Evolutionary conservation across 768 basidiomycete species (phyloP).

Genomic region (Russula ochroleuca): DNA sequence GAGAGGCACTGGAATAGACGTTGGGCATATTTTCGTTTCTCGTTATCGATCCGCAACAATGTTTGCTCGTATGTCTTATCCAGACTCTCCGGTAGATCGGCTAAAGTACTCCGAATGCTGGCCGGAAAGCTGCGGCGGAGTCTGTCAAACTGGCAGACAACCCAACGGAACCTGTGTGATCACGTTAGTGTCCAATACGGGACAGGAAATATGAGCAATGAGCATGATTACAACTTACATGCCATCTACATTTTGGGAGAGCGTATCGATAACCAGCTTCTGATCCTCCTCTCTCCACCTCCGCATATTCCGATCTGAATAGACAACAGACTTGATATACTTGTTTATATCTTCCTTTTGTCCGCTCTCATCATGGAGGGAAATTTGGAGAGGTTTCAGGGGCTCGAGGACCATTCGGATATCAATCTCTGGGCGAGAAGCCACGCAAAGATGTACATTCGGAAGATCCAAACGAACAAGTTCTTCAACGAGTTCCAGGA

Average conservation of each 20-base stretch:
- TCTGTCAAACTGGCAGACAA: not conserved
- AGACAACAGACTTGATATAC: not conserved
- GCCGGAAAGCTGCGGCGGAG: not conserved
- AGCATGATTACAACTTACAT: not conserved
- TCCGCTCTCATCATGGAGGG: not conserved
- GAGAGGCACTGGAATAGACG: not conserved
- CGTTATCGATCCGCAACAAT: not conserved
- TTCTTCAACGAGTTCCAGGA: not conserved
- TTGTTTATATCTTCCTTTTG: not conserved
- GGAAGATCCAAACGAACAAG: not conserved
- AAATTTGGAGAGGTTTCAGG: not conserved
- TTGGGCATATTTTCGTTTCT: not conserved
- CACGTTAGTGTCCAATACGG: not conserved
- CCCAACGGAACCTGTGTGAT: not conserved
- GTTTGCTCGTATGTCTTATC: not conserved
- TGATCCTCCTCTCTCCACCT: conserved; percentile 6
- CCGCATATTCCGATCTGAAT: conserved; percentile 4
- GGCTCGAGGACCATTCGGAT: not conserved
- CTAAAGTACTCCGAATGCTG: not conserved
- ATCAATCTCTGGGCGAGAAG: not conserved
- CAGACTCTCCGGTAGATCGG: not conserved
- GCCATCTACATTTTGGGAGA: conserved; percentile 8
- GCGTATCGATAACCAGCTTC: not conserved
- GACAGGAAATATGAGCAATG: no score
- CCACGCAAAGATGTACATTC: not conserved